Conservation (phyloP, 192 early-diverging fungal species). For the Funneliformis geosporum region DNA sequence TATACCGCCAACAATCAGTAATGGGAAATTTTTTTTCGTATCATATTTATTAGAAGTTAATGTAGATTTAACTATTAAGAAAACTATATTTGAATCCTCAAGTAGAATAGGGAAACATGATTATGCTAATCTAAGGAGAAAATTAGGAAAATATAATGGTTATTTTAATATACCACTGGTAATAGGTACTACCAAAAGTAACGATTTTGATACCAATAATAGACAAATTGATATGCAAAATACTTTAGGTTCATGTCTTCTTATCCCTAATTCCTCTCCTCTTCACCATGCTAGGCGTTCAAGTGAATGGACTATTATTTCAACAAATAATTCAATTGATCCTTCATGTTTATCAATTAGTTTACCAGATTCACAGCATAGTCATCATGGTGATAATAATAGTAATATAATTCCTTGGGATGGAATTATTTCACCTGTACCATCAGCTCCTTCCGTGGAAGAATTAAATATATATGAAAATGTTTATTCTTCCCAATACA, state of each 20-base stretch:
- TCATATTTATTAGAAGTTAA: slow-evolving; percentile 7
- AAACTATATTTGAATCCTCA: slow-evolving; percentile 14
- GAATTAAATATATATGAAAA: neutral
- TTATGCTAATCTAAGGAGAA: neutral
- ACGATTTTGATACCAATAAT: neutral
- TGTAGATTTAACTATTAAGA: slow-evolving; percentile 13
- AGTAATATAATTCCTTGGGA: neutral
- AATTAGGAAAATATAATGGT: slow-evolving; percentile 5
- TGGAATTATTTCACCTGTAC: neutral
- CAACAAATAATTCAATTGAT: neutral
- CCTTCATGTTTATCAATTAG: neutral
- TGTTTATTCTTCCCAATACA: neutral
- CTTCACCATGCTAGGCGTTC: neutral
- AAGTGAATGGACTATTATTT: neutral
- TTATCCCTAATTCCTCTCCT: neutral
- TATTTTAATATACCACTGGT: slow-evolving; percentile 8
- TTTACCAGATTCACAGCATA: neutral
- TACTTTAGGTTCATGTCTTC: no score
- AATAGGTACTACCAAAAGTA: slow-evolving; percentile 2
- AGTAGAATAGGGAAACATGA: neutral
- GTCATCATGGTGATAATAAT: neutral
- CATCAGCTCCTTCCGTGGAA: slow-evolving; percentile 11
- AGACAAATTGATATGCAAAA: no score
- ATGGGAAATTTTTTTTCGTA: neutral
- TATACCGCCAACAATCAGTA: slow-evolving; percentile 4